Evolutionary conservation across 345 rosid species (phyloP), one percentile per base, ranked within the genome.

Genomic region (Cardiospermum halicacabum): DNA sequence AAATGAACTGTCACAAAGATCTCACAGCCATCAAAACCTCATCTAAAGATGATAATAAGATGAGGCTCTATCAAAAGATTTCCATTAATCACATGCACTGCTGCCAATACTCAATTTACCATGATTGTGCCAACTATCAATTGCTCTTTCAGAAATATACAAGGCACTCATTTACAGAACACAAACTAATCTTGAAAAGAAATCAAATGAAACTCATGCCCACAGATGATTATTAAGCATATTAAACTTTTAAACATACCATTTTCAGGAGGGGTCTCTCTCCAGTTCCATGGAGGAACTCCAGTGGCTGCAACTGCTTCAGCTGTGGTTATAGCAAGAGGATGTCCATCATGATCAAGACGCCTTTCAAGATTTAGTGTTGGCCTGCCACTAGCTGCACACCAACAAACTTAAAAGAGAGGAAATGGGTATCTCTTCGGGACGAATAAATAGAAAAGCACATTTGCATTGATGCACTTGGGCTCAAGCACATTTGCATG

Each of bases 241-340:
- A 25, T 16, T 42, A 21, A 45, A 51, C 57, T 60, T 54, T 13
- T 26, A 67, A 58, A 62, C 73, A 75, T 78, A 80, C 97, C 97
- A 67, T 78, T 91, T 77, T 88, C 97, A 37, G 99, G 93, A 57
- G 91, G 95, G 55, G 91, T 71, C 50, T 94, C 97, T 73, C 97
- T 85, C 99, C 99, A 94, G 68, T 84, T 87, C 99, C 99, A 94
- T 36, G 99, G 96, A 80, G 97, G 91, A 77, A 94, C 96, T 69
- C 91, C 96, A 62, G 81, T 76, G 5, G 89, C 89, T 58, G 85
- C 79, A 56, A 89, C 95, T 51, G 95, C 92, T 72, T 94, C 97
- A 51, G 93, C 85, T 63, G 91, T 59, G 1, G 97, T 72, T 57
- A 94, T 87, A 53, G 99, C 96, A 60, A 94, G 93, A 67, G 99